Conservation (phyloP, 2,329 filamentous ascomycete species). For the Zasmidium citrigriseum region DNA sequence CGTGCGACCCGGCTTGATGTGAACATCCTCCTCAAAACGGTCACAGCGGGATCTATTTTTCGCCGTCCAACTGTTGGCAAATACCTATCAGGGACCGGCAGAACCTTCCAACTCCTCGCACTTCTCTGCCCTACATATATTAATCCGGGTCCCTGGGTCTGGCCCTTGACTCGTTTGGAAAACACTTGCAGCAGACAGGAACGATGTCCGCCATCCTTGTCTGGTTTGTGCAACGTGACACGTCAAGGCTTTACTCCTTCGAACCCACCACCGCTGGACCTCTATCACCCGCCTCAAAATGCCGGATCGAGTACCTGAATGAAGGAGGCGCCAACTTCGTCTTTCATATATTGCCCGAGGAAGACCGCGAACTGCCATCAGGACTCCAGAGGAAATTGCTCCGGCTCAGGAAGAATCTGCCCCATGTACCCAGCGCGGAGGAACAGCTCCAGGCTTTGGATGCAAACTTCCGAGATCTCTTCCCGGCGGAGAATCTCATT, state of each 20-base stretch:
- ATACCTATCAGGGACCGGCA: neutral
- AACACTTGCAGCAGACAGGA: neutral
- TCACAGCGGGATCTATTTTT: neutral
- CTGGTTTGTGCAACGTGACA: conserved; percentile 17
- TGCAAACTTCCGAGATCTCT: conserved; percentile 30
- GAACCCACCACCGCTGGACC: conserved; percentile 6
- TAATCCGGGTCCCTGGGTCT: neutral
- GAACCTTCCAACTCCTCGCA: neutral
- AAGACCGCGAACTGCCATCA: conserved; percentile 16
- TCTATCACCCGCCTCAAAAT: conserved; percentile 1
- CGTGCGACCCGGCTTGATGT: neutral
- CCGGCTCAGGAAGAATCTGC: conserved; percentile 35
- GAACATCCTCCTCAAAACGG: neutral
- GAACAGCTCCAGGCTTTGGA: conserved; percentile 30
- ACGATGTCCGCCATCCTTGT: conserved; percentile 12
- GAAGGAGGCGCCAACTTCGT: conserved; percentile 42
- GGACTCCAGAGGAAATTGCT: conserved; percentile 30
- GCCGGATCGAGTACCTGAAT: conserved; percentile 34
- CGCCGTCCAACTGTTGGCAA: neutral
- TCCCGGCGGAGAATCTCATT: conserved; percentile 33
- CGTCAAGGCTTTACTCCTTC: conserved; percentile 16
- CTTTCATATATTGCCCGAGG: conserved; percentile 26
- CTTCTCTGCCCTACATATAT: neutral
- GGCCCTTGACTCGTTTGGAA: neutral
- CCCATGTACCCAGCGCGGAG: conserved; percentile 29